phyloP scores from a whole-genome alignment of 768 basidiomycete genomes.

The Leccinellum albellum region DNA sequence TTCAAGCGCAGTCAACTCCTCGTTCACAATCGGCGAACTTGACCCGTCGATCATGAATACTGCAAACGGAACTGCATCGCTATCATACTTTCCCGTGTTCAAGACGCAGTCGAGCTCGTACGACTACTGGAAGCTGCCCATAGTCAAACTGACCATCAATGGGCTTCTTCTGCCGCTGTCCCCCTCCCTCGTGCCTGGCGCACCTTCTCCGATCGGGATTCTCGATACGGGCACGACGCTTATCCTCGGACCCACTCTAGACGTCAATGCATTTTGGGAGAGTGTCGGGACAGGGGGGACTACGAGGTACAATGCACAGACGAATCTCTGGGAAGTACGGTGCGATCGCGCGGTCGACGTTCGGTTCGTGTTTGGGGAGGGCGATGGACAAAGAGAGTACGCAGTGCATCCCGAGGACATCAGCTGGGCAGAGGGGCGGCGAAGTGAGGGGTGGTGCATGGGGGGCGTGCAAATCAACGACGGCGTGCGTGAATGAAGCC shows the following conservation, averaged over 20 bases:
- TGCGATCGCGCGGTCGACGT: slow-evolving; percentile 48
- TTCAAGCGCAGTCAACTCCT: slow-evolving; percentile 31
- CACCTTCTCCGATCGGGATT: slow-evolving; percentile 47
- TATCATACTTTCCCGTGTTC: slow-evolving; percentile 41
- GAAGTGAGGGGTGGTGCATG: slow-evolving; percentile 47
- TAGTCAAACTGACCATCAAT: slow-evolving; percentile 44
- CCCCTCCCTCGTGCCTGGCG: slow-evolving; percentile 40
- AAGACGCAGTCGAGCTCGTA: slow-evolving; percentile 33
- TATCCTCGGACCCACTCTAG: slow-evolving; percentile 48
- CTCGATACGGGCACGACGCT: slow-evolving; percentile 63
- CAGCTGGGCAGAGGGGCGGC: slow-evolving; percentile 43
- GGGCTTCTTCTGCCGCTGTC: slow-evolving; percentile 39
- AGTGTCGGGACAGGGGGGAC: slow-evolving; percentile 40
- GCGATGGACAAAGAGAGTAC: slow-evolving; percentile 34
- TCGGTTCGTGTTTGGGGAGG: slow-evolving; percentile 43
- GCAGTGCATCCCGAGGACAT: slow-evolving; percentile 50
- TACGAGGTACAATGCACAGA: slow-evolving; percentile 33
- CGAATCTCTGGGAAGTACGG: slow-evolving; percentile 45
- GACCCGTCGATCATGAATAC: slow-evolving; percentile 30
- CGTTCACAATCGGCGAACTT: slow-evolving; percentile 51
- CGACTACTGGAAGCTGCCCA: slow-evolving; percentile 59
- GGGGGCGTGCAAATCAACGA: slow-evolving; percentile 57
- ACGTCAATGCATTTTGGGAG: slow-evolving; percentile 52
- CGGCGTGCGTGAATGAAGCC: slow-evolving; percentile 30
- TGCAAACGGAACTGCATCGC: slow-evolving; percentile 28